These are phyloP conservation scores for Aspergillus sp. DNA, from an alignment of 2,329 filamentous ascomycete genomes.

Conservation along the genomic window DNA sequence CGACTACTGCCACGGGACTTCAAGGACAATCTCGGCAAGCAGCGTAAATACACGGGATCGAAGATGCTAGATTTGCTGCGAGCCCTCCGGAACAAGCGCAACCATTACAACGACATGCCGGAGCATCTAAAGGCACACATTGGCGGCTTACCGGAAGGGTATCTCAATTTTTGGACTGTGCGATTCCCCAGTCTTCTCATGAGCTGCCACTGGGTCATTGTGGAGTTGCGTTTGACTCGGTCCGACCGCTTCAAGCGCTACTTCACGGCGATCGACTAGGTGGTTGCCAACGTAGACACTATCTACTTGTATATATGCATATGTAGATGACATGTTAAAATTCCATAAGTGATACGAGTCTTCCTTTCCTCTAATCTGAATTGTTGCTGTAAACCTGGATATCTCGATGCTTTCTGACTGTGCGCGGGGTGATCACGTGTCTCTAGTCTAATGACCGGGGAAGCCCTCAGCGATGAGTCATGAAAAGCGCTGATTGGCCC, in stretches of 20 bases:
- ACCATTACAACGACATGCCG: constrained; percentile 96
- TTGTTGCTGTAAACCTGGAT: too few relatives aligned
- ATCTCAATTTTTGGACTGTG: constrained; percentile 79
- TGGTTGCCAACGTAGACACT: not conserved
- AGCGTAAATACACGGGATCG: constrained; percentile 88
- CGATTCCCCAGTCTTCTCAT: constrained; percentile 78
- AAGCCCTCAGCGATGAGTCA: not conserved
- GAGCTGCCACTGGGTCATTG: constrained; percentile 74
- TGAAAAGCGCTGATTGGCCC: not conserved
- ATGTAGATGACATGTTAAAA: not conserved
- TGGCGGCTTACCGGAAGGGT: constrained; percentile 74
- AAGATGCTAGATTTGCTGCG: constrained; percentile 82
- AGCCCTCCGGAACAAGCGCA: constrained; percentile 91
- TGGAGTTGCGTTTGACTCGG: constrained; percentile 60
- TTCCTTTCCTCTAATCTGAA: too few relatives aligned
- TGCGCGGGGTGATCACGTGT: not conserved
- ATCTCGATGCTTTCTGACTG: too few relatives aligned
- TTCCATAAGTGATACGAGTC: too few relatives aligned
- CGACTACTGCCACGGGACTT: constrained; percentile 75
- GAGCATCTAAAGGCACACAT: constrained; percentile 73
- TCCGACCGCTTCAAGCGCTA: constrained; percentile 47
- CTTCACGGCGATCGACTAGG: constrained; percentile 40
- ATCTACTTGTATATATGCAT: not conserved
- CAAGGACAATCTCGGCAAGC: constrained; percentile 85
- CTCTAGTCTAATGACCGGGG: not conserved